These are phyloP conservation scores for Pseudogymnoascus verrucosus DNA, from an alignment of 2,329 filamentous ascomycete species.

Conservation along the genomic window DNA sequence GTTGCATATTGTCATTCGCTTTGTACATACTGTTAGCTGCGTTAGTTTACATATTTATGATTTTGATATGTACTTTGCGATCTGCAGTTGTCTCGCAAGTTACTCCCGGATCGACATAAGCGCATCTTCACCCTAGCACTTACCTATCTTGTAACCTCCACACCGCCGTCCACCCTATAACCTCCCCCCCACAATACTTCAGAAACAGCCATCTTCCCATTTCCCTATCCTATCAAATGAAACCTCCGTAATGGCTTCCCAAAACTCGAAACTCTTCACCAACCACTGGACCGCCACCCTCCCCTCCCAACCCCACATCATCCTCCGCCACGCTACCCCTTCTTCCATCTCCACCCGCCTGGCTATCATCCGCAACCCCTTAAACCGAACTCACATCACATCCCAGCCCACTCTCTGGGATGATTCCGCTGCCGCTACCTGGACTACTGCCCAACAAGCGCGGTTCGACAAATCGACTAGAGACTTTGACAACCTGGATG, in stretches of 20 bases:
- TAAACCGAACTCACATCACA: not conserved
- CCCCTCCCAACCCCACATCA: constrained; percentile 41
- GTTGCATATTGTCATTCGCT: constrained; percentile 23
- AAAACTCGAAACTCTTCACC: constrained; percentile 29
- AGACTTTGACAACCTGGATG: not conserved
- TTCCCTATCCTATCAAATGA: not conserved
- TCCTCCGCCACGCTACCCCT: constrained; percentile 42
- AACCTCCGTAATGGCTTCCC: not conserved
- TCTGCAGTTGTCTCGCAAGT: not conserved
- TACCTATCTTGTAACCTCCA: not conserved
- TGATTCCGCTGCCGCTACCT: constrained; percentile 10
- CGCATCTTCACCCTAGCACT: not conserved
- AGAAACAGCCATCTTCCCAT: constrained; percentile 41
- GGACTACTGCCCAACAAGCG: constrained; percentile 12
- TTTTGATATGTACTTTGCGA: not conserved
- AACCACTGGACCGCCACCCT: constrained; percentile 38
- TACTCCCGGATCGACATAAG: not conserved
- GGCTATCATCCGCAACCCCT: constrained; percentile 30
- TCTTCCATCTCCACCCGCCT: constrained; percentile 39
- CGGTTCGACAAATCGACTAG: not conserved
- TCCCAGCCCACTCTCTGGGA: constrained; percentile 7
- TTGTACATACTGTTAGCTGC: constrained; percentile 43
- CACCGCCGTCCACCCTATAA: not conserved
- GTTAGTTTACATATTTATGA: not conserved
- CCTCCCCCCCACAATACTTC: not conserved